Base-by-base conservation (phyloP, 2,329 filamentous ascomycete species). In the Xylaria sp. region DNA sequence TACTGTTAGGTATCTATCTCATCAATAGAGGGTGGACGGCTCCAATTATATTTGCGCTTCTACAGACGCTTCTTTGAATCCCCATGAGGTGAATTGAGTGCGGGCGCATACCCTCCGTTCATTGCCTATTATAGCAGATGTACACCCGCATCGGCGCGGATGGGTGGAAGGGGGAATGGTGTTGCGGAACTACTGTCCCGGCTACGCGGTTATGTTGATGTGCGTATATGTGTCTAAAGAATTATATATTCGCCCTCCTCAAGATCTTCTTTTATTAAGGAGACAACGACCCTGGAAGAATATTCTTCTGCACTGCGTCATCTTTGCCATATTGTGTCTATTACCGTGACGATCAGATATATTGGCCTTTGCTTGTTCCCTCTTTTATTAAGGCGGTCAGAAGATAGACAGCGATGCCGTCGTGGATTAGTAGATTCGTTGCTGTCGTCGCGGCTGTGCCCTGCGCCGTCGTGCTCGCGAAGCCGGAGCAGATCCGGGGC, bases 401-500 rank as follows among this genome's bases (percentile, higher is more conserved):
- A 52, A 52, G 8, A 52, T 23, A 52, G 9, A 52, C 10, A 52
- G 20, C 4, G 10, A 15, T 78, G 74, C 68, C 58, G 50, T 67
- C 74, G 59, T 51, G 39, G 51, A 58, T 60, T 12, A 25, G 13
- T 2, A 39, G 10, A 25, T 37, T 65, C 41, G 18, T 75, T 15
- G 32, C 70, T 62, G 48, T 66, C n/a, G n/a, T 65, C 10, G 69
- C 66, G 32, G 57, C 70, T 3, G 48, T 44, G n/a, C 41, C 59
- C 23, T 48, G 67, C 9, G 28, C 68, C 7, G 73, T 74, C 15
- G 75, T 75, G n/a, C 66, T 76, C 7, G 80, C 81, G 51, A 84
- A 84, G 62, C 79, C 84, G 13, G 82, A 84, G 74, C 83, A 85
- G 74, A 85, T 87, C 69, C 84, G 85, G 41, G 82, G 82, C 46